Conservation (phyloP, 2,329 filamentous ascomycete genomes). For the Bipolaris cookei region DNA sequence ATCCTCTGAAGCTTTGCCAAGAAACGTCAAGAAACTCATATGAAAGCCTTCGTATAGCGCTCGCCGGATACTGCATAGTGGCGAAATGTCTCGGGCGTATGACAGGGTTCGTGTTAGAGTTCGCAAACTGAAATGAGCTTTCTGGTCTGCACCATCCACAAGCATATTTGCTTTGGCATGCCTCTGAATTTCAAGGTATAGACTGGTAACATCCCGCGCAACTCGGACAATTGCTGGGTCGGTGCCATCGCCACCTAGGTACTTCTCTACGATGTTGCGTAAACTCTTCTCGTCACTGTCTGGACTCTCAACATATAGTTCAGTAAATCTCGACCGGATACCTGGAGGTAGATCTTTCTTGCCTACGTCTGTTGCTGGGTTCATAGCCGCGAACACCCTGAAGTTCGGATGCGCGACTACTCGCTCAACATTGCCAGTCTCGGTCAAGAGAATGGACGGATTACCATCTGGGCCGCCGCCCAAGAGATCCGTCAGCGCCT, state of each 20-base stretch:
- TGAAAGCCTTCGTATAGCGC: conserved; percentile 94
- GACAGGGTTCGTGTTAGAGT: conserved; percentile 89
- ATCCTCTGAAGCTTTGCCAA: conserved; percentile 81
- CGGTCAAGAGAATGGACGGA: conserved; percentile 86
- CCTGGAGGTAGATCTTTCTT: conserved; percentile 92
- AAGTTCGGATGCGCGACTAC: conserved; percentile 91
- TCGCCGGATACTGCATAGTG: conserved; percentile 82
- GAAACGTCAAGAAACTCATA: conserved; percentile 94
- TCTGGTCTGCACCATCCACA: conserved; percentile 93
- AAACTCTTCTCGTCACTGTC: conserved; percentile 87
- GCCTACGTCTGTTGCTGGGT: conserved; percentile 95
- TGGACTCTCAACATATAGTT: conserved; percentile 91
- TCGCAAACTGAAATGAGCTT: conserved; percentile 94
- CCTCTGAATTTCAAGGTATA: conserved; percentile 87
- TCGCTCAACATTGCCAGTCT: conserved; percentile 91
- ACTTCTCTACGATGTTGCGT: conserved; percentile 84
- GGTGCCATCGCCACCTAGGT: conserved; percentile 72
- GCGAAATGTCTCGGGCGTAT: conserved; percentile 84
- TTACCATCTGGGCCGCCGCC: conserved; percentile 71
- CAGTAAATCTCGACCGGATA: conserved; percentile 89
- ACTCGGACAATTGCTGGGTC: conserved; percentile 72
- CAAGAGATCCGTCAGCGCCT: conserved; percentile 89
- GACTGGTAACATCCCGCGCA: conserved; percentile 78
- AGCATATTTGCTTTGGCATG: conserved; percentile 81
- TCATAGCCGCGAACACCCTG: conserved; percentile 98